phyloP scores from a whole-genome alignment of 169 alveolate species.

The Eimeria maxima region DNA sequence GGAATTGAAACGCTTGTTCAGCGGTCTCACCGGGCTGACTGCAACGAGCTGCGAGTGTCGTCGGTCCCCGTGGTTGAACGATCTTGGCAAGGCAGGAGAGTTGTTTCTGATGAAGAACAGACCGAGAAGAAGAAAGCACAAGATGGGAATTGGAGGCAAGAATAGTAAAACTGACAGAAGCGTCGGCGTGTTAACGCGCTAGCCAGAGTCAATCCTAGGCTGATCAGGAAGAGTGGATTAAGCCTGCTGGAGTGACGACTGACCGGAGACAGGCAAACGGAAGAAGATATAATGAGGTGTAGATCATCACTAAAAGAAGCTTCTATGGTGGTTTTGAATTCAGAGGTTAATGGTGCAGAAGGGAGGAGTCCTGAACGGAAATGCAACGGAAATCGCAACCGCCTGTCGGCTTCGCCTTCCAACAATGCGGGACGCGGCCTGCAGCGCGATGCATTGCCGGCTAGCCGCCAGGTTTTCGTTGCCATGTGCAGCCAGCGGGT shows the following conservation, averaged over 20 bases:
- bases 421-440: conserved; percentile 12
- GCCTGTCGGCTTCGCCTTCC: conserved; percentile 60
- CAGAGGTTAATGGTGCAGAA: conserved; percentile 7
- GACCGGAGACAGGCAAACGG: conserved; percentile 5
- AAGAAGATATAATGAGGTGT: conserved; percentile 17
- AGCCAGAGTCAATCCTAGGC: neutral
- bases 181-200: conserved; percentile 1
- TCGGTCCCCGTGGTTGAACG: conserved; percentile 42
- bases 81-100: neutral
- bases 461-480: conserved; percentile 18
- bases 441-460: conserved; percentile 27
- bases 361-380: conserved; percentile 23
- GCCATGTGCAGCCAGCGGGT: neutral
- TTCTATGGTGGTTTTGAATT: neutral
- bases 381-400: conserved; percentile 29
- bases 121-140: neutral
- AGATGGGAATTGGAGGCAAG: neutral
- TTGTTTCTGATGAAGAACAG: conserved; percentile 47
- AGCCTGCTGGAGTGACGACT: conserved; percentile 20
- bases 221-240: neutral
- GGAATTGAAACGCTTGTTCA: neutral
- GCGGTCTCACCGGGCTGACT: conserved; percentile 41
- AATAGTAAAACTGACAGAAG: neutral
- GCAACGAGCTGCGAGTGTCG: conserved; percentile 46
- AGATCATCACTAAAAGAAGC: neutral